Evolutionary conservation across 129 eudicot genomes (phyloP), one percentile per base, ranked within the genome.

Genomic region (Escallonia rubra): DNA sequence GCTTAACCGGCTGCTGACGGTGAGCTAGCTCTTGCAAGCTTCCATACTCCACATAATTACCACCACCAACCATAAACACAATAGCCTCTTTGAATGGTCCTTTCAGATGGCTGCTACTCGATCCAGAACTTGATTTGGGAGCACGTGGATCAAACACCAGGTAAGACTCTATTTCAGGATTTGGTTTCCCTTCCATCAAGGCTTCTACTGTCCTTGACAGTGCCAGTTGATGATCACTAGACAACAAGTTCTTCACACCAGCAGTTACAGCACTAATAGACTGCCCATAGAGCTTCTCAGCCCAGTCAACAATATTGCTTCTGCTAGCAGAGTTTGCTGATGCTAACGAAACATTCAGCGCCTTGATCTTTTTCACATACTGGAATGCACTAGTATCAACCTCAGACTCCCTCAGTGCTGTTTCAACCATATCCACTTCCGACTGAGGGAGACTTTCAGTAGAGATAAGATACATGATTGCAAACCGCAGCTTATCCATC

Each of bases 251-350:
- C 79, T 89, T 93, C 16, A 93, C 88, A 16, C 99, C 96, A 47
- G 99, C 99, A 72, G 96, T 86, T 34, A 93, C 98, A 38, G 96
- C 98, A 82, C 95, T 86, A 34, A 92, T 78, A n/a, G 98, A 92
- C 81, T 88, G 96, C 74, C 98, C 96, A 64, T 92, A 89, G 6
- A 93, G 90, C 76, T 89, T 92, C 78, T 86, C 96, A 7, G 95
- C 99, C 99, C 96, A 93, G 61, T 89, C 99, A 52, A 89, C 95
- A 41, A 93, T 80, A 82, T 93, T 93, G 75, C 88, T 78, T 80
- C 88, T 80, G 76, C 92, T 93, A 9, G 99, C 95, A 45, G 96
- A 82, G 64, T 72, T 85, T 57, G 95, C 93, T 6, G 96, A 84
- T 45, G 96, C 92, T 47, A 89, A 81, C 1, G 95, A 84, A 15